phyloP scores from a whole-genome alignment of 2,329 filamentous ascomycete genomes.

The Botrytis elliptica region DNA sequence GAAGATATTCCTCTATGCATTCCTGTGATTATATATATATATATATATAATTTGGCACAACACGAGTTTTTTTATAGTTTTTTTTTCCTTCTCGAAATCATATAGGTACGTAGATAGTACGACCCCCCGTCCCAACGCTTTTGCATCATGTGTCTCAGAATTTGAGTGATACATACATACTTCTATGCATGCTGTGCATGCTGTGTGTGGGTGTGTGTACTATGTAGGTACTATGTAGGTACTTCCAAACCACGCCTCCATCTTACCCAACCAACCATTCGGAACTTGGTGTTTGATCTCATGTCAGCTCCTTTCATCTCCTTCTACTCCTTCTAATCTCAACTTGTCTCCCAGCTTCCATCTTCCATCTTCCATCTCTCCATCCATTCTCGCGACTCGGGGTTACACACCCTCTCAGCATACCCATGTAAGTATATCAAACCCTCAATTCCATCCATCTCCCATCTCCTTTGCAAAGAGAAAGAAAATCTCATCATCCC shows the following conservation, averaged over 20 bases:
- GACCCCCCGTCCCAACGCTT: background rate
- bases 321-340: background rate
- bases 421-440: background rate
- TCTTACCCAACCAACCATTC: background rate
- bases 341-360: background rate
- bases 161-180: background rate
- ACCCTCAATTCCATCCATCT: background rate
- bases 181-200: background rate
- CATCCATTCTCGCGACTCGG: slow-evolving; percentile 5
- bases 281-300: background rate
- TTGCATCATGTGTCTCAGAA: slow-evolving; percentile 11
- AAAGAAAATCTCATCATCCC: background rate
- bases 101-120: background rate
- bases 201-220: background rate
- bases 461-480: background rate
- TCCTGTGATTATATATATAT: background rate
- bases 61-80: background rate
- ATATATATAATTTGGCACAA: background rate
- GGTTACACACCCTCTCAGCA: background rate
- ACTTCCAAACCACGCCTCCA: background rate
- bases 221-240: background rate
- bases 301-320: background rate
- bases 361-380: background rate
- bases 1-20: background rate
- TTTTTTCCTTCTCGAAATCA: no score